Conservation (phyloP, 257 asterid genomes). For the Euphrasia confusa region DNA sequence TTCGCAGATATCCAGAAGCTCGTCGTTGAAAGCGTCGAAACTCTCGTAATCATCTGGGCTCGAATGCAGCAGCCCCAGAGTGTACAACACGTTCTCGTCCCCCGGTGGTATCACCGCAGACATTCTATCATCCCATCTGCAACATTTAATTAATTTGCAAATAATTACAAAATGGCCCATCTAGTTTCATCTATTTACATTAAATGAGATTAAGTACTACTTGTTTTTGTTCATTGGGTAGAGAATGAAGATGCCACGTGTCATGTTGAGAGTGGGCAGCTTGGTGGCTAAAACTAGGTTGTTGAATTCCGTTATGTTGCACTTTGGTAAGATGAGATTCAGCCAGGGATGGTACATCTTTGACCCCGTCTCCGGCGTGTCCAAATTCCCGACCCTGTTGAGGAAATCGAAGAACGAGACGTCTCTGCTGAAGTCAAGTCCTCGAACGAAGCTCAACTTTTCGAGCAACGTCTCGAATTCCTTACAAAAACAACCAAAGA, state of each 20-base stretch:
- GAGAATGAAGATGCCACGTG: slow-evolving; percentile 42
- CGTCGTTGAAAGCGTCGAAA: background rate
- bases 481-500: background rate
- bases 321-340: slow-evolving; percentile 58
- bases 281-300: slow-evolving; percentile 43
- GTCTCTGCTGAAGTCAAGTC: slow-evolving; percentile 13
- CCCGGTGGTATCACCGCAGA: background rate
- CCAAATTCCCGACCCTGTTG: slow-evolving; percentile 26
- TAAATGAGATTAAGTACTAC: slow-evolving; percentile 20
- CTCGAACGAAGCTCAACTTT: background rate
- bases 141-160: background rate
- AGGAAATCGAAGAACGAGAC: slow-evolving; percentile 25
- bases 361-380: slow-evolving; percentile 23
- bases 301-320: slow-evolving; percentile 43
- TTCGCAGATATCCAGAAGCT: background rate
- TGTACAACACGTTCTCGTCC: background rate
- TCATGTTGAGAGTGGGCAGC: slow-evolving; percentile 33
- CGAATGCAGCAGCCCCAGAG: background rate
- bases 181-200: background rate
- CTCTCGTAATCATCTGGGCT: background rate
- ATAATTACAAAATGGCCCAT: background rate
- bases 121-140: slow-evolving; percentile 4
- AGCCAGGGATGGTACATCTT: slow-evolving; percentile 68
- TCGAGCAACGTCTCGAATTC: background rate
- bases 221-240: slow-evolving; percentile 43